These are phyloP conservation scores for Schoenoplectus tabernaemontani DNA, from an alignment of 202 grass and related monocot species.

Conservation along the genomic window DNA sequence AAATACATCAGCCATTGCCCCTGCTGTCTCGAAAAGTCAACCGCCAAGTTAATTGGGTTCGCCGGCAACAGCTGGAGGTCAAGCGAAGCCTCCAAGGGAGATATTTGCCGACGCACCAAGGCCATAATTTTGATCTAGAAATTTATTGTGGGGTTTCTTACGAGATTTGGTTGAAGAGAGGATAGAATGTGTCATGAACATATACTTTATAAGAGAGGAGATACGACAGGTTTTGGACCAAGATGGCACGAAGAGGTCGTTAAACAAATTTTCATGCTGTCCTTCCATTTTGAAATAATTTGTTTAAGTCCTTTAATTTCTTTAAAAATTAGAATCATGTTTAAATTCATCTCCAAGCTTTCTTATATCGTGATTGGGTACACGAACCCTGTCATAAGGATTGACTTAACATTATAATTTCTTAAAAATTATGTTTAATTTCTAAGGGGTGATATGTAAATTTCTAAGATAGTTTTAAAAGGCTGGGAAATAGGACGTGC, in stretches of 20 bases:
- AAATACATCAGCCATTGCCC: slow-evolving; percentile 10
- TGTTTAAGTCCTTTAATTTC: background rate
- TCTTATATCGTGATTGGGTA: background rate
- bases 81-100: background rate
- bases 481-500: background rate
- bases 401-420: no score
- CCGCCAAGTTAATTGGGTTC: slow-evolving; percentile 8
- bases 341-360: background rate
- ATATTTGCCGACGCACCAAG: slow-evolving; percentile 1
- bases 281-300: background rate
- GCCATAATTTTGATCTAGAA: background rate
- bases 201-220: background rate
- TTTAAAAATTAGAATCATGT: background rate
- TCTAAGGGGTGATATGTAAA: background rate
- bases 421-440: background rate
- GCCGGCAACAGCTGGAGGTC: slow-evolving; percentile 5
- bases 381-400: background rate
- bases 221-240: background rate
- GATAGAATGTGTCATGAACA: background rate
- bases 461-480: background rate
- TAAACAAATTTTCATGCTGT: background rate
- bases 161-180: slow-evolving; percentile 16
- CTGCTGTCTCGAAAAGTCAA: slow-evolving; percentile 15
- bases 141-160: background rate
- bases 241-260: background rate